Conservation (phyloP, 768 basidiomycete species). For the Tricholoma saponaceum region DNA sequence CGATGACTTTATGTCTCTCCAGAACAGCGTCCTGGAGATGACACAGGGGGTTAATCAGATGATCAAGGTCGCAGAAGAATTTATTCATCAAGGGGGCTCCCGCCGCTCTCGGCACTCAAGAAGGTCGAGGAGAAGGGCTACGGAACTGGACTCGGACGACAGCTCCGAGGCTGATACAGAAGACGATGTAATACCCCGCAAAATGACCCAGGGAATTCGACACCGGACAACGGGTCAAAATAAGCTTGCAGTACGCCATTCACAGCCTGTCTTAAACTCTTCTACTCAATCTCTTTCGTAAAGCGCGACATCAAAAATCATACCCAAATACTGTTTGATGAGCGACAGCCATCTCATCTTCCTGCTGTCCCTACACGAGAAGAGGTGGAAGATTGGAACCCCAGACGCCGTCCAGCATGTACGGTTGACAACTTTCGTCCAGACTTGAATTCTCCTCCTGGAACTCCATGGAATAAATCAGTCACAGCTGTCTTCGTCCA, state of each 20-base stretch:
- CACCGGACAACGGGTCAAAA: background rate
- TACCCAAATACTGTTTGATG: background rate
- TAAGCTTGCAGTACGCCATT: background rate
- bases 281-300: background rate
- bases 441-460: background rate
- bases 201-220: background rate
- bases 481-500: background rate
- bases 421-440: background rate
- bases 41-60: background rate
- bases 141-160: background rate
- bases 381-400: slow-evolving; percentile 1
- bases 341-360: background rate
- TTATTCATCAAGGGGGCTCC: background rate
- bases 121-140: background rate
- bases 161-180: background rate
- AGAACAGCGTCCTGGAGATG: background rate
- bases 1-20: background rate
- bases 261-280: background rate
- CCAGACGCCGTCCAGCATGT: background rate
- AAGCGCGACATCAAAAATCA: background rate
- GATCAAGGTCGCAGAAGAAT: background rate
- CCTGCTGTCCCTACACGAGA: background rate
- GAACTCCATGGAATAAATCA: background rate
- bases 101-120: background rate
- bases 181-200: background rate